A percentile compares a stretch with the other conserved stretches of the same genome.
phyloP scores from a whole-genome alignment of 176 grass and related monocot species.

The Paspalum notatum region DNA sequence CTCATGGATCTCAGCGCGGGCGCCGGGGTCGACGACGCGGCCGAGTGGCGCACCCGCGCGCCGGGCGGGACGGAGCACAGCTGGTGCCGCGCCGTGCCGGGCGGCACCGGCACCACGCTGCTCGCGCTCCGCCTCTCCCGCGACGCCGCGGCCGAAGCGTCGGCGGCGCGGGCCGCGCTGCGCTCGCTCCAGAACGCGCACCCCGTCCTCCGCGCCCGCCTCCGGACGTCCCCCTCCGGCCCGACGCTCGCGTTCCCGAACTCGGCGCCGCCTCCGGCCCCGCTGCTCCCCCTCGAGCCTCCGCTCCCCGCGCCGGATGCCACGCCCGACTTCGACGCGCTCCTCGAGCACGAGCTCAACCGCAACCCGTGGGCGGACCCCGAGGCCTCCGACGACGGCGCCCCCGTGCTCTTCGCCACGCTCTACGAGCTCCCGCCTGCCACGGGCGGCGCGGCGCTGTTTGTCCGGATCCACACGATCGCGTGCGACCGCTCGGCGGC shows the following conservation, averaged over 20 bases:
- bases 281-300: slow-evolving; percentile 20
- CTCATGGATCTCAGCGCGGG: neutral
- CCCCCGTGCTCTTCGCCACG: slow-evolving; percentile 61
- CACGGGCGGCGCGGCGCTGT: slow-evolving; percentile 45
- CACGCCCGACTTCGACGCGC: slow-evolving; percentile 49
- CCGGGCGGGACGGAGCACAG: slow-evolving; percentile 68
- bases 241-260: slow-evolving; percentile 54
- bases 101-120: slow-evolving; percentile 82
- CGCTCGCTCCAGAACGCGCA: slow-evolving; percentile 54
- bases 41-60: slow-evolving; percentile 31
- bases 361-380: slow-evolving; percentile 63
- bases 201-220: slow-evolving; percentile 60
- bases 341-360: slow-evolving; percentile 90
- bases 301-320: slow-evolving; percentile 4
- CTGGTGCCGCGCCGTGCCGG: slow-evolving; percentile 73
- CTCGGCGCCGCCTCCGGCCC: neutral
- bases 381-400: neutral
- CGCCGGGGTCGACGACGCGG: slow-evolving; percentile 13
- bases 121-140: slow-evolving; percentile 61
- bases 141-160: slow-evolving; percentile 24
- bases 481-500: slow-evolving; percentile 71
- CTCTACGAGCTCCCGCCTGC: slow-evolving; percentile 52
- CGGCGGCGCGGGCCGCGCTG: slow-evolving; percentile 39
- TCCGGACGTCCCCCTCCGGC: slow-evolving; percentile 46
- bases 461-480: slow-evolving; percentile 74